These are phyloP conservation scores for Talaromyces proteolyticus DNA, from an alignment of 495 filamentous ascomycete genomes.

Conservation along the genomic window DNA sequence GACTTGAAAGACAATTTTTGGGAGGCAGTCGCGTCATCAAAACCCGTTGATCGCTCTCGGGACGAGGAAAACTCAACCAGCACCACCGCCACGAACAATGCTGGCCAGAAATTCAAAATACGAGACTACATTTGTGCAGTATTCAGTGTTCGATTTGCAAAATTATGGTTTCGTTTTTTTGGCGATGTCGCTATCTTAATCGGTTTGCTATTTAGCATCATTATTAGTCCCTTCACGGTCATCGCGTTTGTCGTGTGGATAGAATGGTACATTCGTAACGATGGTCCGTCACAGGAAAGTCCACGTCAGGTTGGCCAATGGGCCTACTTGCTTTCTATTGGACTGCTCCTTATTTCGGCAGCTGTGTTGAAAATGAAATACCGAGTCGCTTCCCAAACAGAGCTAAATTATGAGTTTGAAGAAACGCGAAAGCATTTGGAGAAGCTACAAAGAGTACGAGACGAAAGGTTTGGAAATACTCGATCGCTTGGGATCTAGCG, in stretches of 20 bases:
- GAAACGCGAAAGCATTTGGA: constrained; percentile 10
- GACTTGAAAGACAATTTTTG: constrained; percentile 16
- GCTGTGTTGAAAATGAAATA: constrained; percentile 21
- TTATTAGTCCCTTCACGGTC: constrained; percentile 26
- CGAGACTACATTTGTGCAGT: not conserved
- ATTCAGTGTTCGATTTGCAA: constrained; percentile 10
- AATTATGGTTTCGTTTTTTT: constrained; percentile 8
- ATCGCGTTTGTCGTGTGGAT: constrained; percentile 27
- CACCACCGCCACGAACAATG: no score
- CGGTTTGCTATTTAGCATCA: constrained; percentile 23
- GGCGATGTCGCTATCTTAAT: constrained; percentile 15
- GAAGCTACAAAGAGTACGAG: constrained; percentile 7
- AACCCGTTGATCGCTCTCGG: no score
- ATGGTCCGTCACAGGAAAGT: constrained; percentile 23
- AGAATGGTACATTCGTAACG: constrained; percentile 25
- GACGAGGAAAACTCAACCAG: no score
- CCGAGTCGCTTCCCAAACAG: constrained; percentile 15
- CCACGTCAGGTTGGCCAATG: constrained; percentile 30
- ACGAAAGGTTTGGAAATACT: not conserved
- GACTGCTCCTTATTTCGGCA: constrained; percentile 21
- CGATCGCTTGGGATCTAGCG: no score
- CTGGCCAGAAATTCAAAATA: no score
- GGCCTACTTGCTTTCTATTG: constrained; percentile 21
- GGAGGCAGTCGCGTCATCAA: not conserved
- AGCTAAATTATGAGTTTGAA: constrained; percentile 21